Conservation (phyloP, 2,329 filamentous ascomycete species). For the Rutstroemia sp. region DNA sequence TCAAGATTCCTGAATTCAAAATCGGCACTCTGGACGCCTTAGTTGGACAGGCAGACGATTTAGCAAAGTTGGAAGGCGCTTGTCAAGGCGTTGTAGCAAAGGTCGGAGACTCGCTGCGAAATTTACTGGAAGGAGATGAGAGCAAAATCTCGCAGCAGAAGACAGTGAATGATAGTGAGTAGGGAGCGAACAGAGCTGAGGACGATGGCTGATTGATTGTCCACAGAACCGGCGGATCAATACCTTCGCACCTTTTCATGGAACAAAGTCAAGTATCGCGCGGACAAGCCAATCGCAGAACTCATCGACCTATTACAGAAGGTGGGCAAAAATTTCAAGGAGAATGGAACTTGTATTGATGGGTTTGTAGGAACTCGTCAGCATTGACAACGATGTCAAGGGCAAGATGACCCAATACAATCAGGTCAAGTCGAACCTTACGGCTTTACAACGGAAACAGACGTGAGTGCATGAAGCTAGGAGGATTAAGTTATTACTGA, state of each 20-base stretch:
- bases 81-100: constrained; percentile 82
- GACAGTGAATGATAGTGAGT: constrained; percentile 75
- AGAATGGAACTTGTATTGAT: not conserved
- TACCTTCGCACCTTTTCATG: constrained; percentile 85
- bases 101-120: constrained; percentile 41
- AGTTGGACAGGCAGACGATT: constrained; percentile 92
- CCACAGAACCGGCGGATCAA: constrained; percentile 82
- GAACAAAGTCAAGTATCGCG: constrained; percentile 97
- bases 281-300: constrained; percentile 82
- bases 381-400: constrained; percentile 94
- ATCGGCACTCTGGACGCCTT: constrained; percentile 93
- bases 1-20: constrained; percentile 89
- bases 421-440: constrained; percentile 76
- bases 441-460: constrained; percentile 76
- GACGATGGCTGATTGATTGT: constrained; percentile 12
- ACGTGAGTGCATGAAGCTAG: constrained; percentile 49
- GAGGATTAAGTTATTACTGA: constrained; percentile 10
- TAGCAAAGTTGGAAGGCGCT: constrained; percentile 74
- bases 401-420: constrained; percentile 93
- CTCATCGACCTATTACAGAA: constrained; percentile 84
- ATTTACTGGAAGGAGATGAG: constrained; percentile 29
- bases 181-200: not conserved
- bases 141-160: constrained; percentile 65
- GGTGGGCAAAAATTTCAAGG: constrained; percentile 37
- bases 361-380: constrained; percentile 64